These are phyloP conservation scores for Podaxis rugospora DNA, from an alignment of 768 basidiomycete genomes.

Conservation along the genomic window DNA sequence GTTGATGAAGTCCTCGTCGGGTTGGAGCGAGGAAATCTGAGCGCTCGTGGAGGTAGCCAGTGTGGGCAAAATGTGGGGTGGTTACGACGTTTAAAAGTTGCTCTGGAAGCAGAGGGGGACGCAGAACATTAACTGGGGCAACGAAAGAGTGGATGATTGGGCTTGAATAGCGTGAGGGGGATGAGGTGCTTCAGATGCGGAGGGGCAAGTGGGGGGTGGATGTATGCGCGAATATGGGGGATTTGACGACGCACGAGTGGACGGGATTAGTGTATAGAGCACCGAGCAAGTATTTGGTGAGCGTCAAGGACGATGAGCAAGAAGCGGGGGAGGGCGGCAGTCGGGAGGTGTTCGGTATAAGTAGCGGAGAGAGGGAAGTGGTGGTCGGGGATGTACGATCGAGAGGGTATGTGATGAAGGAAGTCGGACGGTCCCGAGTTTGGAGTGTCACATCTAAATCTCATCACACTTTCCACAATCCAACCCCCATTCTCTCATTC, in stretches of 20 bases:
- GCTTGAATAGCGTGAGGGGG: constrained; percentile 6
- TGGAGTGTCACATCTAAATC: constrained; percentile 42
- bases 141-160: constrained; percentile 12
- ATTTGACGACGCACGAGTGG: constrained; percentile 15
- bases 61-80: constrained; percentile 30
- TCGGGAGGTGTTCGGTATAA: constrained; percentile 18
- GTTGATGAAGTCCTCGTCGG: constrained; percentile 84
- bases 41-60: constrained; percentile 47
- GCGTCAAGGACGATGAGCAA: constrained; percentile 20
- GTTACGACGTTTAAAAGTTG: constrained; percentile 15
- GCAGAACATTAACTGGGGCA: constrained; percentile 29
- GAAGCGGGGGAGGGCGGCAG: constrained; percentile 27
- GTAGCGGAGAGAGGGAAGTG: constrained; percentile 13
- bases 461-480: constrained; percentile 34
- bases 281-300: constrained; percentile 14
- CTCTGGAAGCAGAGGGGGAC: constrained; percentile 14
- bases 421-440: constrained; percentile 43
- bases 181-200: background rate
- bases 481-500: constrained; percentile 20
- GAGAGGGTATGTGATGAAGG: constrained; percentile 47
- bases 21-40: constrained; percentile 30
- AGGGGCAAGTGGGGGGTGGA: constrained; percentile 13
- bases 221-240: constrained; percentile 16
- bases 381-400: constrained; percentile 34
- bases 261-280: constrained; percentile 10